Evolutionary conservation across 169 alveolate genomes (phyloP), one percentile per base, ranked within the genome.

Genomic region (Eimeria tenella): DNA sequence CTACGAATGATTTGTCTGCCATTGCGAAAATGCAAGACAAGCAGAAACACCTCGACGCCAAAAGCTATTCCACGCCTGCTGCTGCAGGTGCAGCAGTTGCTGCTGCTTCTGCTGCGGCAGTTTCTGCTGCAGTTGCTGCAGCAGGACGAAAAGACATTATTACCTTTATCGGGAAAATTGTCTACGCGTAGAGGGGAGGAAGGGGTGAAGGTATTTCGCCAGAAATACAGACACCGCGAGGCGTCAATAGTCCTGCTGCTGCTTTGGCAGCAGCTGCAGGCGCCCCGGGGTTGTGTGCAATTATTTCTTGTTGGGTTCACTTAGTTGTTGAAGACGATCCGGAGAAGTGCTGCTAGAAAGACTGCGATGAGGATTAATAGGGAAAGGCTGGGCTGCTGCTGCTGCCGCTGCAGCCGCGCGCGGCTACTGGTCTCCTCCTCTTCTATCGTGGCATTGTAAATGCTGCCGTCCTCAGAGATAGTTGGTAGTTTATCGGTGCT

Each of bases 371-470:
- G 83, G 53, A 73, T 19, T 25, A 73, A 15, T 9, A 73, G 13
- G 49, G 83, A 31, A 49, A 73, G 56, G 83, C 83, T 73, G n/a
- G 23, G 83, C 83, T 73, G 83, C 58, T 73, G 83, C 58, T 73
- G 83, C 83, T 73, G 83, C 83, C 21, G 83, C 56, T 9, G 53
- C 55, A 7, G 23, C 19, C 21, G n/a, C 49, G 52, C 55, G 23
- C 53, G 23, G 83, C 58, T 73, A 21, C 50, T 15, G 68, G 11
- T 17, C 68, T 58, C 19, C 19, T 17, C 68, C 11, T 58, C 19
- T 10, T 10, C 19, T 58, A 3, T 17, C 19, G 68, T 10, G 68
- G 68, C 19, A 17, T 10, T 58, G 68, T 17, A 10, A 17, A 17
- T 58, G 68, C 68, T 58, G 83, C 52, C 25, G 55, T 73, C 83